Conservation (phyloP, 257 asterid genomes). For the Phtheirospermum japonicum region DNA sequence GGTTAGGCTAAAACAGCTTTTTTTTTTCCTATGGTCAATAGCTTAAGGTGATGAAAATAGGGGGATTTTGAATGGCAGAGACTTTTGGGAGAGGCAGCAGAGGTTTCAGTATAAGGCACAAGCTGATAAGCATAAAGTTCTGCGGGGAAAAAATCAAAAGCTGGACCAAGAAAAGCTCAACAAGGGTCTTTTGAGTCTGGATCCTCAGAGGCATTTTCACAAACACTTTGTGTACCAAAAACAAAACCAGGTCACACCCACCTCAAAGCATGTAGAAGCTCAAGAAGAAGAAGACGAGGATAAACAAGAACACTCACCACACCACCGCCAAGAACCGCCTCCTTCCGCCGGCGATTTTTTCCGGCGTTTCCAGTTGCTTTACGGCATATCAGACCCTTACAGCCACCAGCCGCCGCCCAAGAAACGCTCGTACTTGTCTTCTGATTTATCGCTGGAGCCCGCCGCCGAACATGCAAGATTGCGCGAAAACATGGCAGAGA, state of each 20-base stretch:
- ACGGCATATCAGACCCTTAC: conserved; percentile 2
- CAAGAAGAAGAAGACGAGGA: conserved; percentile 27
- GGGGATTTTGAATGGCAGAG: conserved; percentile 49
- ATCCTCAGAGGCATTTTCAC: conserved; percentile 54
- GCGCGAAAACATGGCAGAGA: conserved; percentile 54
- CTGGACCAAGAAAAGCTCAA: conserved; percentile 50
- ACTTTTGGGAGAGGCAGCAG: conserved; percentile 27
- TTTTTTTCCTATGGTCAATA: not conserved
- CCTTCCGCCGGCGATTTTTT: conserved; percentile 29
- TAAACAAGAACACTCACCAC: conserved; percentile 7
- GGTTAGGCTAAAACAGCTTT: conserved; percentile 53
- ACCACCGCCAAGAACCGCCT: not conserved
- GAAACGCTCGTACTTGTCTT: conserved; percentile 43
- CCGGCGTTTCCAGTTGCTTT: conserved; percentile 28
- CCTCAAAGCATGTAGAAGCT: conserved; percentile 30
- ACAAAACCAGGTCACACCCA: conserved; percentile 30
- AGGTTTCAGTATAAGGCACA: not conserved
- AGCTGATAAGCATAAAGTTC: conserved; percentile 16
- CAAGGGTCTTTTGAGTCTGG: conserved; percentile 63
- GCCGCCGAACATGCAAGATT: conserved; percentile 58
- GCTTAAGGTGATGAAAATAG: no score
- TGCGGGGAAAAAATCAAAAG: conserved; percentile 36
- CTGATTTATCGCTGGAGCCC: conserved; percentile 25
- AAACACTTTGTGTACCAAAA: conserved; percentile 30
- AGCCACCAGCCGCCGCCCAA: conserved; percentile 26